phyloP scores from a whole-genome alignment of 2,329 filamentous ascomycete genomes.

The Phoma herbarum region DNA sequence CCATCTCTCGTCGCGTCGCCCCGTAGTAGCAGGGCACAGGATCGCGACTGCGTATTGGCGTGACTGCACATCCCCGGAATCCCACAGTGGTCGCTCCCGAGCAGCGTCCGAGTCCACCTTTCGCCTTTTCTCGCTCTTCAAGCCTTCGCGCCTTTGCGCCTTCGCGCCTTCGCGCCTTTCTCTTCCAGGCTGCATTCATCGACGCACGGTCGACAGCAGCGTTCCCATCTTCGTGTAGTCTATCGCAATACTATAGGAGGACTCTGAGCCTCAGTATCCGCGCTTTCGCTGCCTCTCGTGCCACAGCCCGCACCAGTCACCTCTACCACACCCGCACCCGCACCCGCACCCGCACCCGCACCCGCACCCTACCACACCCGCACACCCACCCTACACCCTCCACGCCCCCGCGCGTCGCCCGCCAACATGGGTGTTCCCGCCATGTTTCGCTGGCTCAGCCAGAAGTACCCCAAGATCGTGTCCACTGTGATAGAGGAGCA shows the following conservation, averaged over 20 bases:
- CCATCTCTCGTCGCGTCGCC: constrained; percentile 16
- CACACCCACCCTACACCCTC: too few relatives aligned
- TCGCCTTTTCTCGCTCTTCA: background rate
- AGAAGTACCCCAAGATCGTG: constrained; percentile 97
- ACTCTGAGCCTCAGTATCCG: constrained; percentile 28
- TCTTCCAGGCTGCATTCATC: constrained; percentile 25
- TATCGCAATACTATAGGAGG: constrained; percentile 30
- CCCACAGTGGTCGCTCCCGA: constrained; percentile 11
- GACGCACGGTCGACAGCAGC: constrained; percentile 23
- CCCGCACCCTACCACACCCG: constrained; percentile 14
- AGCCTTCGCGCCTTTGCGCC: too few relatives aligned
- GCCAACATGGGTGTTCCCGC: constrained; percentile 87
- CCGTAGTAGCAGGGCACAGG: constrained; percentile 8
- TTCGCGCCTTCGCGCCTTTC: too few relatives aligned
- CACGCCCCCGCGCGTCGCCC: constrained; percentile 32
- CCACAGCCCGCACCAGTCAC: constrained; percentile 6
- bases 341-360: too few relatives aligned
- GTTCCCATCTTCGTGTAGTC: constrained; percentile 25
- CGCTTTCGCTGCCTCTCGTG: constrained; percentile 27
- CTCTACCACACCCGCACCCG: constrained; percentile 13
- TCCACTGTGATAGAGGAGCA: constrained; percentile 88
- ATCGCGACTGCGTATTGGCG: constrained; percentile 4
- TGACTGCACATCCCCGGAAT: background rate
- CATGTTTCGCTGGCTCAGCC: constrained; percentile 94
- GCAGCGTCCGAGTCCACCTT: constrained; percentile 15